A percentile compares a stretch with the other conserved stretches of the same genome.
These are phyloP conservation scores for Gossypium stocksii DNA, from an alignment of 345 rosid species.

Conservation along the genomic window DNA sequence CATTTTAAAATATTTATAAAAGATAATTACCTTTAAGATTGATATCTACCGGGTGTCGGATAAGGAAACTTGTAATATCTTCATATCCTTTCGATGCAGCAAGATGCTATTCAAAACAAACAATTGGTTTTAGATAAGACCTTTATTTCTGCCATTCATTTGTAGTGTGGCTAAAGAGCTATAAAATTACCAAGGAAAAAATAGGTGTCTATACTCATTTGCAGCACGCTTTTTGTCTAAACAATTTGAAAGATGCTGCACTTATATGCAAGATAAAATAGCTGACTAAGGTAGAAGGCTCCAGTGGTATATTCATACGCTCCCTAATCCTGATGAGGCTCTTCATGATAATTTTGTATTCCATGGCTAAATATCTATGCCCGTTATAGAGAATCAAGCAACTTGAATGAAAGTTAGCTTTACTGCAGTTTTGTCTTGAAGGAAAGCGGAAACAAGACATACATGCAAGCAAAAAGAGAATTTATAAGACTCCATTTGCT, in stretches of 20 bases:
- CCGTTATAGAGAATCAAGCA: background rate
- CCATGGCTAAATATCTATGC: background rate
- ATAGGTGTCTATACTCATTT: background rate
- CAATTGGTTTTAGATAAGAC: background rate
- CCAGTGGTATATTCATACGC: background rate
- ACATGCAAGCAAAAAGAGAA: background rate
- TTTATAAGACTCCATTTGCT: background rate
- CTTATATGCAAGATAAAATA: background rate
- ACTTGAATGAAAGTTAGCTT: background rate
- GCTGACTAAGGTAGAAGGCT: background rate
- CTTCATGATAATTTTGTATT: background rate
- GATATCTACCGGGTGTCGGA: slow-evolving; percentile 56
- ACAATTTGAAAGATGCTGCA: background rate
- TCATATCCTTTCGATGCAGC: slow-evolving; percentile 81
- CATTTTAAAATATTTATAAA: slow-evolving; percentile 4
- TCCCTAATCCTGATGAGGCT: background rate
- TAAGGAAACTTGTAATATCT: slow-evolving; percentile 60
- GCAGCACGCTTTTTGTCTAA: background rate
- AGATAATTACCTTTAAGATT: slow-evolving; percentile 58
- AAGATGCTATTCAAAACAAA: slow-evolving; percentile 66
- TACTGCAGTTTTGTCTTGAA: background rate
- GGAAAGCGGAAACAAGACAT: background rate
- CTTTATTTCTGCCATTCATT: background rate
- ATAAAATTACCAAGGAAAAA: background rate
- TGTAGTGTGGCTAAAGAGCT: background rate